Evolutionary conservation across 2,329 filamentous ascomycete genomes (phyloP), one percentile per base, ranked within the genome.

Genomic region (Claviceps quebecensis): DNA sequence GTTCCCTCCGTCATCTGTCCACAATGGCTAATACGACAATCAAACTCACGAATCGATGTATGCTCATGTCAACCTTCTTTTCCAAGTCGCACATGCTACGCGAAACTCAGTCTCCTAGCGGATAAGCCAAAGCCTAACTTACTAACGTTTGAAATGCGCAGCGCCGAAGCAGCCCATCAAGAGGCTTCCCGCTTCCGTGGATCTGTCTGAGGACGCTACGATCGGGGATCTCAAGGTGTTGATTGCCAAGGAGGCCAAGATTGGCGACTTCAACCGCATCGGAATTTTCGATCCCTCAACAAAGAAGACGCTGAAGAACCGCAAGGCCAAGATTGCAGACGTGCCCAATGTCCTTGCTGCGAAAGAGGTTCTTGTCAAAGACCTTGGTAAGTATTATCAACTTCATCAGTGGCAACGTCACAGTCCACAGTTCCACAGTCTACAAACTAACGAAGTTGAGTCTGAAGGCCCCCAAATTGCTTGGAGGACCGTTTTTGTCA

Each of bases 401-500:
- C 17, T 17, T 8, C 13, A 34, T 34, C 29, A 11, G 29, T 34
- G 9, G 11, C 4, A 34, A 11, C 11, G 2, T 8, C 26, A 29
- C 26, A 8, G 43, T n/a, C 43, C 2, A 29, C 6, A 13, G 19
- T 13, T 16, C 13, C 26, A 45, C 9, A 44, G 9, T 13, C 13
- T 26, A 34, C 44, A 36, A 8, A 19, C 34, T 19, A 38, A 39
- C 34, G 5, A 22, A 19, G 16, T 34, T 17, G 19, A 36, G 8
- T 34, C 36, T 41, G 38, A 53, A 95, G 89, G 93, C 16, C 80
- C 83, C 47, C 93, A 98, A 68, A 84, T 96, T 52, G 81, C 81
- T 56, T 98, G 93, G 93, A 83, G 82, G 57, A 93, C 87, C 54
- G 91, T 97, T 67, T 98, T 91, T 74, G 72, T 96, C 56, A 83